Conservation (phyloP, 2,329 filamentous ascomycete species). For the Myotisia sp. region DNA sequence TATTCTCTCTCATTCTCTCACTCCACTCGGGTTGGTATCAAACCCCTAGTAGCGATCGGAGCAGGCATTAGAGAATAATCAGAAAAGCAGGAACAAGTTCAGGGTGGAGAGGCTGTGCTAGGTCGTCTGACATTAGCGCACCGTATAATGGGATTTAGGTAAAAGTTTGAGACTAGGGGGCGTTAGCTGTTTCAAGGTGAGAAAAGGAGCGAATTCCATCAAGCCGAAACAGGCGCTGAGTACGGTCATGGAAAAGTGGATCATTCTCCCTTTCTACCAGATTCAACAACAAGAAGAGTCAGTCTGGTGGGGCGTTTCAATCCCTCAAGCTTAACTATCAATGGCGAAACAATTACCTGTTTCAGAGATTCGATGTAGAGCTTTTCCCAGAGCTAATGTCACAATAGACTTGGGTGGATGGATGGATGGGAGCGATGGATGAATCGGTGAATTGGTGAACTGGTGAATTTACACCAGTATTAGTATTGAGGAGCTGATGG, state of each 20-base stretch:
- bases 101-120: slow-evolving; percentile 9
- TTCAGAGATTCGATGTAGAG: too few species aligned
- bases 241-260: slow-evolving; percentile 4
- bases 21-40: not conserved
- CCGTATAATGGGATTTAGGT: not conserved
- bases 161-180: not conserved
- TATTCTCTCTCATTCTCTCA: not conserved
- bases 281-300: too few species aligned
- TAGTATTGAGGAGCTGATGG: too few species aligned
- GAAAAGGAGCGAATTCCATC: not conserved
- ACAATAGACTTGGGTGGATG: too few species aligned
- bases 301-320: too few species aligned
- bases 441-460: too few species aligned
- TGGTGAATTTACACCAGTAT: too few species aligned
- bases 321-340: too few species aligned
- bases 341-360: too few species aligned
- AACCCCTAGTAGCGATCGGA: slow-evolving; percentile 9
- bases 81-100: slow-evolving; percentile 10
- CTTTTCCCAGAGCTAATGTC: too few species aligned
- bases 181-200: slow-evolving; percentile 2
- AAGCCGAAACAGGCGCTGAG: slow-evolving; percentile 8
- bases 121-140: slow-evolving; percentile 9
- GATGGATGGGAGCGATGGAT: too few species aligned
- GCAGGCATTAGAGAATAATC: slow-evolving; percentile 8
- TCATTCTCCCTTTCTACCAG: too few species aligned